A percentile compares a stretch with the other conserved stretches of the same genome.
These are phyloP conservation scores for Kernera saxatilis DNA, from an alignment of 345 rosid genomes.

Conservation along the genomic window DNA sequence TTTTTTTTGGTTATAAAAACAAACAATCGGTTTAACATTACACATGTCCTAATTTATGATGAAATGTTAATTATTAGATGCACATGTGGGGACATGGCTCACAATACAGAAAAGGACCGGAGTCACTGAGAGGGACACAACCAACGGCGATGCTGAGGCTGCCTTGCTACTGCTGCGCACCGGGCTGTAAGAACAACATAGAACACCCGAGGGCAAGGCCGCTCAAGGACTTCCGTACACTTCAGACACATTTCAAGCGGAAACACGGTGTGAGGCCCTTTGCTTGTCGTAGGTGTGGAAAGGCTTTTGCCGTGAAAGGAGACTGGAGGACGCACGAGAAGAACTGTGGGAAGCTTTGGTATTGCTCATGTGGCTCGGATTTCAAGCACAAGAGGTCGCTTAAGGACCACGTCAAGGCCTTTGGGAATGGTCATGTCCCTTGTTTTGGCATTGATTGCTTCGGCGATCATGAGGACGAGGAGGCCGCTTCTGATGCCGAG, in stretches of 20 bases:
- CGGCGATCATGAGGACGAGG: constrained; percentile 55
- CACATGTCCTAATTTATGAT: background rate
- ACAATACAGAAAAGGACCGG: constrained; percentile 94
- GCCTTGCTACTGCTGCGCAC: constrained; percentile 95
- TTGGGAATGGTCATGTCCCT: constrained; percentile 79
- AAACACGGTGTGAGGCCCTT: constrained; percentile 94
- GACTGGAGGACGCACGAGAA: constrained; percentile 99
- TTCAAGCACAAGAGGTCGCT: constrained; percentile 96
- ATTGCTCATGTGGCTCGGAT: constrained; percentile 90
- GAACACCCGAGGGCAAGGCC: constrained; percentile 89
- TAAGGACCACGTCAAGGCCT: constrained; percentile 86
- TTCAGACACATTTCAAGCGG: constrained; percentile 96
- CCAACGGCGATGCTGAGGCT: constrained; percentile 94
- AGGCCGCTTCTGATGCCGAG: constrained; percentile 69
- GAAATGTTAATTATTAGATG: constrained; percentile 48
- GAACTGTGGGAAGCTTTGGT: constrained; percentile 97
- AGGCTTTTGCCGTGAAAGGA: constrained; percentile 89
- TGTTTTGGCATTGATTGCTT: constrained; percentile 47
- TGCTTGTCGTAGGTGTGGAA: constrained; percentile 90
- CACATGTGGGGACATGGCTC: constrained; percentile 99
- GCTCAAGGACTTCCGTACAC: constrained; percentile 93
- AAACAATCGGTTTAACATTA: background rate
- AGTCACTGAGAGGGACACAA: constrained; percentile 86
- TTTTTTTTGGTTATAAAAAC: background rate
- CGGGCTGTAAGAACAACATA: constrained; percentile 92